Evolutionary conservation across 352 stramenopile genomes (phyloP), one percentile per base, ranked within the genome.

Genomic region (Globisporangium middletonii): DNA sequence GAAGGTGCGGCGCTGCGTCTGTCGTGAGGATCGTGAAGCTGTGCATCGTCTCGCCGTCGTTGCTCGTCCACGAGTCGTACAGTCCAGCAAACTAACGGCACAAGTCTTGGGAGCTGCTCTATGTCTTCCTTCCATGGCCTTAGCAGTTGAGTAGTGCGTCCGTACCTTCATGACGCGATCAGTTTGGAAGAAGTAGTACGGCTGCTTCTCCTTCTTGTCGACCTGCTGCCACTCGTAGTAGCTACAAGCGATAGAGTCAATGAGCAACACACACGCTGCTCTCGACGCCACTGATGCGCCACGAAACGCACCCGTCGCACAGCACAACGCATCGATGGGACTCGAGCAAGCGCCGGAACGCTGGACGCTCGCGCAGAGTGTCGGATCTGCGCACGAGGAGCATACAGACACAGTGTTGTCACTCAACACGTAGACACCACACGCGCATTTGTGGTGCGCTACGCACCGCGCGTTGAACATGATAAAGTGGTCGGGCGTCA

Each of bases 151-250:
- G 16, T 12, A 38, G 49, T 3, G n/a, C 26, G 26, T 44, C 6
- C 28, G 12, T 50, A 88, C 79, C 75, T 89, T 91, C 54, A 91
- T 72, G 4, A 64, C 63, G 1, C 50, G 54, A 3, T 59, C 60
- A 2, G 75, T 68, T 35, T 69, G 73, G 41, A 89, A 77, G 50
- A 95, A 80, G 53, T 96, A 97, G 72, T 95, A 96, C 33, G 89
- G 89, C 56, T 97, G 89, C 61, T 95, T 96, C 53, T 91, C 80
- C 18, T 73, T 73, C 68, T 92, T 95, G 59, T 84, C 70, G 15
- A 96, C 65, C 60, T 93, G 81, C 41, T 94, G 83, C 89, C 89
- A 97, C 58, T 97, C 89, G 60, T 95, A 97, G 62, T 96, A 96
- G 8, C 77, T 87, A 27, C 9, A 23, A 30, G 38, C 64, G 2